Percentiles rank a stretch among this genome's conserved stretches.
Conservation (phyloP, 768 basidiomycete genomes). For the Leccinum truebloodii region DNA sequence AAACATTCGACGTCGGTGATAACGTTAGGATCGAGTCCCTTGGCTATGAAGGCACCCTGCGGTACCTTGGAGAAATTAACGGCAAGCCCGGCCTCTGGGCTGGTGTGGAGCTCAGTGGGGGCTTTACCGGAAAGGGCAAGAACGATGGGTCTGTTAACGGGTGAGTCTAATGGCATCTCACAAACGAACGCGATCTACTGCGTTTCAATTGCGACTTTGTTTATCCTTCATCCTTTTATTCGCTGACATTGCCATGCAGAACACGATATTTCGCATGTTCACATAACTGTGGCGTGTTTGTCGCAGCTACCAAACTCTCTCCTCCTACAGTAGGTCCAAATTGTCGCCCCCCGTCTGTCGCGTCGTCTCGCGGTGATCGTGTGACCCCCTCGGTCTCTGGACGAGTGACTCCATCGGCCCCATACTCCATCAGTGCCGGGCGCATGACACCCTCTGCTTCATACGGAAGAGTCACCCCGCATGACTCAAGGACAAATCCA, state of each 20-base stretch:
- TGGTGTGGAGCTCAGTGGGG: slow-evolving; percentile 85
- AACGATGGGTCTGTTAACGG: slow-evolving; percentile 90
- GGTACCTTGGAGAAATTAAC: slow-evolving; percentile 82
- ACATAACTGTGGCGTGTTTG: slow-evolving; percentile 88
- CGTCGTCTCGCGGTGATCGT: slow-evolving; percentile 61
- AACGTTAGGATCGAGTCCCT: slow-evolving; percentile 84
- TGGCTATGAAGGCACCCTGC: slow-evolving; percentile 82
- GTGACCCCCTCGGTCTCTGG: slow-evolving; percentile 46
- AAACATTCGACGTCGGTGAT: slow-evolving; percentile 70
- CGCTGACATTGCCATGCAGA: slow-evolving; percentile 40
- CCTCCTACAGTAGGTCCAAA: slow-evolving; percentile 64
- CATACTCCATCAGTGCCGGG: slow-evolving; percentile 40
- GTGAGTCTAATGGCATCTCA: slow-evolving; percentile 49
- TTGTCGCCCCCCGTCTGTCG: slow-evolving; percentile 74
- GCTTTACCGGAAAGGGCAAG: slow-evolving; percentile 90
- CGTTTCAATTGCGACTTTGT: slow-evolving; percentile 1
- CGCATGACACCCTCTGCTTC: slow-evolving; percentile 60
- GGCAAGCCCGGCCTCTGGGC: slow-evolving; percentile 92
- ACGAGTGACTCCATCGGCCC: slow-evolving; percentile 45
- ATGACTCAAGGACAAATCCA: slow-evolving; percentile 29
- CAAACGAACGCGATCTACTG: neutral
- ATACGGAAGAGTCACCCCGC: slow-evolving; percentile 44
- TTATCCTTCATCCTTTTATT: slow-evolving; percentile 1
- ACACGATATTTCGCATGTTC: slow-evolving; percentile 85
- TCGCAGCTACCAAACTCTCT: slow-evolving; percentile 80